Conservation (phyloP, 192 early-diverging fungal species). For the Dissophora ornata region DNA sequence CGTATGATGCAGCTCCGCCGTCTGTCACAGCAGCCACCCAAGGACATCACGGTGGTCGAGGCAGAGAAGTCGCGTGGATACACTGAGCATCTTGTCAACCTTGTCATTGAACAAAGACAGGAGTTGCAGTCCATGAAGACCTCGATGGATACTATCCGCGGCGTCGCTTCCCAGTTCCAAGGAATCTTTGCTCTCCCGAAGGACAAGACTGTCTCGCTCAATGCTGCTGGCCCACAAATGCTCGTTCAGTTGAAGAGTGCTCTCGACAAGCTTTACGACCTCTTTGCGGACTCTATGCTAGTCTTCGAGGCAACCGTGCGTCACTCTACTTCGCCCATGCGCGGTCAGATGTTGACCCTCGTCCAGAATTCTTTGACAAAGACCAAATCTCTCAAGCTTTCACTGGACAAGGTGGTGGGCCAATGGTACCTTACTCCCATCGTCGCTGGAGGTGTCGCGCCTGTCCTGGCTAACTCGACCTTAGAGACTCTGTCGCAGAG, state of each 20-base stretch:
- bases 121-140: conserved; percentile 54
- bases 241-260: conserved; percentile 51
- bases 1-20: conserved; percentile 70
- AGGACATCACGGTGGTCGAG: conserved; percentile 75
- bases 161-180: conserved; percentile 37
- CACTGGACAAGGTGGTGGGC: conserved; percentile 24
- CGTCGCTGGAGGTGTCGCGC: conserved; percentile 33
- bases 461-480: conserved; percentile 21
- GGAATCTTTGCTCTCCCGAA: conserved; percentile 36
- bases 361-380: conserved; percentile 41
- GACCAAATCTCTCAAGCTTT: conserved; percentile 45
- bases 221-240: conserved; percentile 9
- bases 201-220: conserved; percentile 35
- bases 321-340: conserved; percentile 36
- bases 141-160: conserved; percentile 39
- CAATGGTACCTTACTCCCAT: conserved; percentile 42
- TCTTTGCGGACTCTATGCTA: conserved; percentile 48
- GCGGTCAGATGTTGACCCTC: conserved; percentile 30
- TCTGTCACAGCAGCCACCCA: conserved; percentile 52
- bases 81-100: conserved; percentile 73
- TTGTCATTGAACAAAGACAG: conserved; percentile 68
- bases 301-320: conserved; percentile 45
- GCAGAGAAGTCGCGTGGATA: conserved; percentile 70
- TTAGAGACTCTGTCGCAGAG: conserved; percentile 31
- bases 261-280: conserved; percentile 54